These are phyloP conservation scores for Fusarium sororula DNA, from an alignment of 2,329 filamentous ascomycete genomes.

Conservation along the genomic window DNA sequence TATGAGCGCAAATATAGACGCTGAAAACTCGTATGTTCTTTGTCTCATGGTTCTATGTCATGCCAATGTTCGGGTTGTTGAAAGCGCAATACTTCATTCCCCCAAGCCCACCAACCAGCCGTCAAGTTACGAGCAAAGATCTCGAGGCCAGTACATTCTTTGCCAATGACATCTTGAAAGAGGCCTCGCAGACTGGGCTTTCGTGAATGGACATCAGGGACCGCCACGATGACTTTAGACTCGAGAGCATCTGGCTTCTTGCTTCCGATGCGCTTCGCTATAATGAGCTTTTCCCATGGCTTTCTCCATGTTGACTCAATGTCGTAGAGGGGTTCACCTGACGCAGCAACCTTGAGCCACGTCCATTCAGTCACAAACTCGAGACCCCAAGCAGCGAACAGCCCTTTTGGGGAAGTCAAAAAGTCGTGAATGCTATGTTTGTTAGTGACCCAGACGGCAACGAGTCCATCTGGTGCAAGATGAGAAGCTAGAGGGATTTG, in stretches of 20 bases:
- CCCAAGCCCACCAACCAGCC: conserved; percentile 82
- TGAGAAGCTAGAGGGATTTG: conserved; percentile 65
- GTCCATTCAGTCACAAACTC: conserved; percentile 75
- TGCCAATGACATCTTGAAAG: conserved; percentile 64
- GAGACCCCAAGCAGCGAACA: conserved; percentile 75
- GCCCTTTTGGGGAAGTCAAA: conserved; percentile 57
- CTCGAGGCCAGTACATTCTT: conserved; percentile 70
- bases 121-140: conserved; percentile 80
- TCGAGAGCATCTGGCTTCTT: conserved; percentile 38
- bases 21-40: conserved; percentile 25
- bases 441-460: conserved; percentile 84
- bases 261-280: conserved; percentile 59
- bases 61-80: conserved; percentile 67
- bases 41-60: conserved; percentile 18
- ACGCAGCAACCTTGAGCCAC: conserved; percentile 77
- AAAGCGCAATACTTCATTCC: conserved; percentile 76
- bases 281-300: conserved; percentile 78
- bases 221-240: conserved; percentile 70
- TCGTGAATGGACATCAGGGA: conserved; percentile 80
- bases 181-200: conserved; percentile 76
- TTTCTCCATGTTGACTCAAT: conserved; percentile 73
- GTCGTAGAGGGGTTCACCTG: conserved; percentile 71
- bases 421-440: conserved; percentile 68
- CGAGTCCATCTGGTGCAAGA: conserved; percentile 63
- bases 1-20: conserved; percentile 38